Evolutionary conservation across 2,329 filamentous ascomycete genomes (phyloP).

Genomic region (Microsporum ferrugineum): DNA sequence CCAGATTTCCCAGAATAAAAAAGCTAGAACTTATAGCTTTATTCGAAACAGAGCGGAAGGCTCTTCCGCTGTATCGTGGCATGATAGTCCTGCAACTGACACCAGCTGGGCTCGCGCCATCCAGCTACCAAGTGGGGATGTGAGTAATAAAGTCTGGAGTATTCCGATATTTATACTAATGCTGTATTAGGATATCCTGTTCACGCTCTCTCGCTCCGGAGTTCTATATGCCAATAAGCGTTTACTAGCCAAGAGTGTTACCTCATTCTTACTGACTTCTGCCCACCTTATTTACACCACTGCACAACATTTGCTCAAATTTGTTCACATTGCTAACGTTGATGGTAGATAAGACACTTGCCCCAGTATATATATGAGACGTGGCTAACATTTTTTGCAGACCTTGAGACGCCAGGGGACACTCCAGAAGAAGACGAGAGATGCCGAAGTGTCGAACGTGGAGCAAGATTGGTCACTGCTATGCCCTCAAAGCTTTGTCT

Average conservation of each 20-base stretch:
- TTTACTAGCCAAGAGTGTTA: constrained; percentile 72
- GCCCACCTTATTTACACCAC: constrained; percentile 87
- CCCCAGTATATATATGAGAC: constrained; percentile 15
- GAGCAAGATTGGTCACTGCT: constrained; percentile 73
- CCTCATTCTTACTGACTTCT: constrained; percentile 72
- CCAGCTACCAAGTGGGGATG: constrained; percentile 30
- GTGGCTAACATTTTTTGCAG: constrained; percentile 32
- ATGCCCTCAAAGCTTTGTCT: constrained; percentile 80
- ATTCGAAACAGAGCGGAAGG: constrained; percentile 17
- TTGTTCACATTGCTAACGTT: constrained; percentile 63
- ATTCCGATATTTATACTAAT: constrained; percentile 12
- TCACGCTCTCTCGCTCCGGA: constrained; percentile 64
- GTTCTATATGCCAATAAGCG: constrained; percentile 66
- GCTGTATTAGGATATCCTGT: constrained; percentile 33
- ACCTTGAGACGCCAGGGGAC: constrained; percentile 70
- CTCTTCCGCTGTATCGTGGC: constrained; percentile 17
- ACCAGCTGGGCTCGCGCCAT: constrained; percentile 31
- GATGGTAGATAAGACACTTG: constrained; percentile 44
- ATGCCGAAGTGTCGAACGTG: constrained; percentile 83
- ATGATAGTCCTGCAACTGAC: constrained; percentile 25
- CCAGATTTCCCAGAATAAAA: constrained; percentile 18
- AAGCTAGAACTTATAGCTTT: constrained; percentile 24
- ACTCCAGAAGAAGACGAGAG: constrained; percentile 86
- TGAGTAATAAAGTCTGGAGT: constrained; percentile 16
- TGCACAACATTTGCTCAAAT: constrained; percentile 83